phyloP scores from a whole-genome alignment of 768 basidiomycete species.

The Lactarius evosmus region DNA sequence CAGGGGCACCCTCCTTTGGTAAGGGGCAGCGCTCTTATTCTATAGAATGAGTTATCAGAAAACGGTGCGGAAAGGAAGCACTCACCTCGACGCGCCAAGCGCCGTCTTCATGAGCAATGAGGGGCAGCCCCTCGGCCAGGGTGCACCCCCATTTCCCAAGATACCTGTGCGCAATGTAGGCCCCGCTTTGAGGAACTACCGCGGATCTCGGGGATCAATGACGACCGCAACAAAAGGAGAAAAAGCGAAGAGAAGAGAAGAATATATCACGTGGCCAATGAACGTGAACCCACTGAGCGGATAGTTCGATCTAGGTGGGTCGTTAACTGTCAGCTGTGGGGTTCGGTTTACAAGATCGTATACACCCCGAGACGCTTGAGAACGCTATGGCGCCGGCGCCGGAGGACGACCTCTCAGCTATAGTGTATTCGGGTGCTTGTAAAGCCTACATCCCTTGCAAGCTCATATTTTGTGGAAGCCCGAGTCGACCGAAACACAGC shows the following conservation, averaged over 20 bases:
- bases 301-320: not conserved
- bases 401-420: not conserved
- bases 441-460: too few species aligned
- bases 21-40: not conserved
- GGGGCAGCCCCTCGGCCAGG: not conserved
- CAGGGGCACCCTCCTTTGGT: not conserved
- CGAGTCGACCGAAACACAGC: not conserved
- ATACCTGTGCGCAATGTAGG: not conserved
- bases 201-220: not conserved
- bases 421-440: not conserved
- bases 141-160: not conserved
- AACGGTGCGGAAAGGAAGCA: not conserved
- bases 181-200: not conserved
- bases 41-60: not conserved
- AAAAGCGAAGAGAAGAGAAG: not conserved
- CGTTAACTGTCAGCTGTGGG: not conserved
- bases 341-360: not conserved
- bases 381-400: not conserved
- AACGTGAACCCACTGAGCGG: not conserved
- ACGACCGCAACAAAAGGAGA: not conserved
- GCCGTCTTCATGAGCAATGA: not conserved
- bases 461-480: not conserved
- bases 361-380: not conserved
- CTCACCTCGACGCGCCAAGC: not conserved
- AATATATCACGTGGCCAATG: not conserved